Conservation (phyloP, 331 rosid genomes). For the Stylosanthes scabra region DNA sequence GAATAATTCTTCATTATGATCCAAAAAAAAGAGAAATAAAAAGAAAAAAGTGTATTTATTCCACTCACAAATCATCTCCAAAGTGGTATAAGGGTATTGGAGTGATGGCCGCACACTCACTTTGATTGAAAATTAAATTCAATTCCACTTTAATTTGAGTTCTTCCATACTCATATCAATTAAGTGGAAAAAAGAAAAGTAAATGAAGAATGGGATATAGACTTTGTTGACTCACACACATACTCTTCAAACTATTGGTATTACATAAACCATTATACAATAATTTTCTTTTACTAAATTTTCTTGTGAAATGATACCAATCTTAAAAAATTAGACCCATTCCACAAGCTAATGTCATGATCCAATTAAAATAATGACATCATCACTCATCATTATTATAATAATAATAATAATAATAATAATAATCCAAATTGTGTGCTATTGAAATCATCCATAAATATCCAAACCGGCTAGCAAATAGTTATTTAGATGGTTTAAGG, state of each 20-base stretch:
- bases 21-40: no score
- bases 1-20: no score
- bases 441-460: background rate
- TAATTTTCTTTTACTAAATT: background rate
- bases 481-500: background rate
- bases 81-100: background rate
- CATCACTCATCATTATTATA: background rate
- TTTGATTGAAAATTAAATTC: background rate
- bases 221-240: background rate
- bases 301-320: background rate
- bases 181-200: conserved; percentile 9
- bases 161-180: background rate
- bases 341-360: background rate
- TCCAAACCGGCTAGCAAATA: background rate
- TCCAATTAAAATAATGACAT: conserved; percentile 2
- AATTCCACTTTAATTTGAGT: no score
- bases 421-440: no score
- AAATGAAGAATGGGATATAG: no score
- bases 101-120: background rate
- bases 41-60: background rate
- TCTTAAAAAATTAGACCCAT: background rate
- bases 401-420: no score
- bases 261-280: no score
- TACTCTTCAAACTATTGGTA: conserved; percentile 2
- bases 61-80: conserved; percentile 16